Evolutionary conservation across 2,329 filamentous ascomycete genomes (phyloP).

Genomic region (Diaporthe australafricana): DNA sequence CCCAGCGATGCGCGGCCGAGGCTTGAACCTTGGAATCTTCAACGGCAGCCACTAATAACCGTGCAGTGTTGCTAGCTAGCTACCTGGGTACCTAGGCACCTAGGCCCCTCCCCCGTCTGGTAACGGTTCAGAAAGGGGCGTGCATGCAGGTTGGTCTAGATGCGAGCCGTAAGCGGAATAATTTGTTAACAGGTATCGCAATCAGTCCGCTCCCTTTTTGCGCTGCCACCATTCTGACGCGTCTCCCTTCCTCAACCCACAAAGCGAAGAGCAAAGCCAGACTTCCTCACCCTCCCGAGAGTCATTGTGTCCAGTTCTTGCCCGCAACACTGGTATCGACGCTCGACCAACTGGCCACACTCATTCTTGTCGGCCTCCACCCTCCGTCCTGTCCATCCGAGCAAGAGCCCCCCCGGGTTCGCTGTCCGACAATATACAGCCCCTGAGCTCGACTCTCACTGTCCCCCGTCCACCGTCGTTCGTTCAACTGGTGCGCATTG

Average conservation of each 20-base stretch:
- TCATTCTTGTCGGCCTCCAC: not conserved
- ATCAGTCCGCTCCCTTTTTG: constrained; percentile 25
- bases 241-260: constrained; percentile 9
- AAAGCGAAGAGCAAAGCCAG: constrained; percentile 22
- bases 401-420: not conserved
- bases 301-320: constrained; percentile 1
- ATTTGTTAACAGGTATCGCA: constrained; percentile 34
- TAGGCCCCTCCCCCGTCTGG: too few species aligned
- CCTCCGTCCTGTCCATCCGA: not conserved
- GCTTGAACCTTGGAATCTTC: not conserved
- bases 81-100: not conserved
- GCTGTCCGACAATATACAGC: constrained; percentile 18
- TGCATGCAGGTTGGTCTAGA: constrained; percentile 19
- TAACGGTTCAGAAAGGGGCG: constrained; percentile 8
- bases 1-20: constrained; percentile 14
- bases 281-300: not conserved
- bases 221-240: constrained; percentile 24
- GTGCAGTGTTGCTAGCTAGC: not conserved
- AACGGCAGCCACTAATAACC: not conserved
- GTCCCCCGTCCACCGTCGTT: not conserved
- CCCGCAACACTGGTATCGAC: not conserved
- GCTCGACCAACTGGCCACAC: not conserved
- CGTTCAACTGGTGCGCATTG: constrained; percentile 4
- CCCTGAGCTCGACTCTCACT: not conserved
- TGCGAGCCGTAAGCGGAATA: not conserved